Base-by-base conservation (phyloP, 2,329 filamentous ascomycete species). In the Chrysosphaeria jannelii region DNA sequence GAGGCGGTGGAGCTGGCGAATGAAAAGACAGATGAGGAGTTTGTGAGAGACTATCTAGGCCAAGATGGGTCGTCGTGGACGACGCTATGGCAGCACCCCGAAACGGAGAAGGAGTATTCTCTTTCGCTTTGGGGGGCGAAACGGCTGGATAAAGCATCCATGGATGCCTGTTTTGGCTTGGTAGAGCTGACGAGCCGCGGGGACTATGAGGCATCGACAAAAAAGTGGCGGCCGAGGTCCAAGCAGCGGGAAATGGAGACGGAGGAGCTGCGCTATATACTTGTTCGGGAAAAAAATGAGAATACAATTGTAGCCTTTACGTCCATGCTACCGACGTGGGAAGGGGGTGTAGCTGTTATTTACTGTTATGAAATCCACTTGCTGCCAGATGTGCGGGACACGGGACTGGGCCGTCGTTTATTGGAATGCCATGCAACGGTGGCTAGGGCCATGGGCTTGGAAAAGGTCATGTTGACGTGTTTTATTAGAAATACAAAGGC, bases 361-460 rank as follows among this genome's bases (percentile, higher is more conserved):
- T 81, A 78, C 40, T 66, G 71, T 39, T 81, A 78, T 38, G 71
- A 81, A 42, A 60, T 81, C 17, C 71, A 81, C 36, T 51, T 79
- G 3, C 41, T 47, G 18, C 42, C 50, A 2, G 41, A 47, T 2
- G 38, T 70, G 4, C 55, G 13, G 9, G 22, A 59, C n/a, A 53
- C 56, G 9, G 68, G 70, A 0, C 43, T 79, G 3, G 68, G 63
- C 2, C 46, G 37, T 8, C 42, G 51, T 8, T 46, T 79, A 19
- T 59, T 79, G 46, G 35, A 40, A 2, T 43, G 59, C 28, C 50
- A 60, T 6, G 51, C 55, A 22, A 36, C 37, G 4, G 46, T 64
- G 4, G 68, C 58, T 6, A 30, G 40, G 12, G 50, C 51, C 25
- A 51, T 66, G 12, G 46, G 50, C 3, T 48, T 69, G 21, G 40